These are phyloP conservation scores for Trypethelium eluteriae DNA, from an alignment of 495 filamentous ascomycete species.

Conservation along the genomic window DNA sequence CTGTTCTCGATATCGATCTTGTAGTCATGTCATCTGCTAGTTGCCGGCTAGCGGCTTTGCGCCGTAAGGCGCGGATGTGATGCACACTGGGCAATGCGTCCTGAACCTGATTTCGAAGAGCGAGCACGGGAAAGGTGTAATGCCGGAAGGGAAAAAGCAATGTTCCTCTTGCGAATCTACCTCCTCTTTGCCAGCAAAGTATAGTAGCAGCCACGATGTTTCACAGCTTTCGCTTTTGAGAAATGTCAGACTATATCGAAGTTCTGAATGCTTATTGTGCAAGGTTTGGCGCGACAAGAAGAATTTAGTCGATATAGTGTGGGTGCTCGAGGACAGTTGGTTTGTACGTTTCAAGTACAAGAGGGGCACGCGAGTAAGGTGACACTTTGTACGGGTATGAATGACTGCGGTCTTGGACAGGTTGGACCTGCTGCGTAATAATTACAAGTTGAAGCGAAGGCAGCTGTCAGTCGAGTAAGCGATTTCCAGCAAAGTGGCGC, in stretches of 20 bases:
- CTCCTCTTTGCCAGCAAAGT: slow-evolving; percentile 5
- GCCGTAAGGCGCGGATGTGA: slow-evolving; percentile 28
- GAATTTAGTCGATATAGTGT: not conserved
- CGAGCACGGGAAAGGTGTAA: not conserved
- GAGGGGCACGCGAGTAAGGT: not conserved
- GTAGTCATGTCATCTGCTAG: slow-evolving; percentile 14
- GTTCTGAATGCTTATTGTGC: not conserved
- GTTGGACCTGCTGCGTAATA: not conserved
- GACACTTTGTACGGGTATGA: not conserved
- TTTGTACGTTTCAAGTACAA: not conserved
- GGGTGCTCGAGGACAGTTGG: not conserved
- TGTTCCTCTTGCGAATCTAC: not conserved
- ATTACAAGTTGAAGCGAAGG: not conserved
- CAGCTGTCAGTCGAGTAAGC: not conserved
- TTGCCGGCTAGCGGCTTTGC: slow-evolving; percentile 26
- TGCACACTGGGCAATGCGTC: slow-evolving; percentile 24
- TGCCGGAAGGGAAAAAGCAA: not conserved
- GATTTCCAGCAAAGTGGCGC: not conserved
- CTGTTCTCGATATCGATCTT: slow-evolving; percentile 15
- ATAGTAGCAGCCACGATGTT: not conserved
- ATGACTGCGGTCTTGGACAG: not conserved
- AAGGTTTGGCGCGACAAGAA: not conserved
- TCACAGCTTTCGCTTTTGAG: not conserved
- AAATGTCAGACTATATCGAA: not conserved
- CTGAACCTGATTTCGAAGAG: slow-evolving; percentile 5